phyloP scores from a whole-genome alignment of 305 asterid genomes.

The Withania somnifera region DNA sequence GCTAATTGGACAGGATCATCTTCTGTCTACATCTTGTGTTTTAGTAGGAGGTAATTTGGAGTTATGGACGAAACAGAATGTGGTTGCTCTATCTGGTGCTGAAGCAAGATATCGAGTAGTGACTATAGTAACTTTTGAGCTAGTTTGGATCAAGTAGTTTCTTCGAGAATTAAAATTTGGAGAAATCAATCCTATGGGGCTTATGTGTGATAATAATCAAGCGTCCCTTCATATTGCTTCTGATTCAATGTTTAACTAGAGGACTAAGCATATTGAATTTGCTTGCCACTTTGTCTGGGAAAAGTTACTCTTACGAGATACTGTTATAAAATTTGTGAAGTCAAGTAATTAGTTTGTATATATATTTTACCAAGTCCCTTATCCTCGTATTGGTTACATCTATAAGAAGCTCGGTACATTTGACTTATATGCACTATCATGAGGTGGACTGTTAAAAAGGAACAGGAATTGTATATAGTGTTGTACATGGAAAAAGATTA shows the following conservation, averaged over 20 bases:
- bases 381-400: background rate
- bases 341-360: background rate
- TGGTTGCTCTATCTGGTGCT: background rate
- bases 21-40: background rate
- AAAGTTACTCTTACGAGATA: background rate
- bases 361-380: background rate
- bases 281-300: background rate
- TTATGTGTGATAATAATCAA: no score
- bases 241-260: no score
- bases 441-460: no score
- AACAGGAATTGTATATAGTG: no score
- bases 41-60: background rate
- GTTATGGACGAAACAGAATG: background rate
- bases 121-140: background rate
- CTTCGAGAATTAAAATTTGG: background rate
- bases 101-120: background rate
- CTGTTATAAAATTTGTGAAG: background rate
- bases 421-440: no score
- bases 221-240: no score
- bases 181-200: background rate
- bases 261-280: no score
- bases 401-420: background rate
- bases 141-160: background rate
- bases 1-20: background rate
- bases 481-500: no score